These are phyloP conservation scores for Rhinocladiella mackenziei DNA, from an alignment of 2,329 filamentous ascomycete species.

Conservation along the genomic window DNA sequence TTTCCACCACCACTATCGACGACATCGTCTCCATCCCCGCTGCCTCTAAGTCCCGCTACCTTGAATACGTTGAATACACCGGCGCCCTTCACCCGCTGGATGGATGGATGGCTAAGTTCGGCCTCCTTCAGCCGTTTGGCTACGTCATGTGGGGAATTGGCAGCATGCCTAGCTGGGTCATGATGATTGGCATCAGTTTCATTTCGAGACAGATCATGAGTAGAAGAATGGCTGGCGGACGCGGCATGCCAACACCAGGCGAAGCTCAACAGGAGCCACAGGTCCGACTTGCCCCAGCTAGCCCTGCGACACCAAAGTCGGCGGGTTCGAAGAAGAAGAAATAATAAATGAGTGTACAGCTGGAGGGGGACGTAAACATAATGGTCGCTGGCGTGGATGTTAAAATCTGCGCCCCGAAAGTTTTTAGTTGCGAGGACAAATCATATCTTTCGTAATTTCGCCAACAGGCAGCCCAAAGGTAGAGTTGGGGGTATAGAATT, in stretches of 20 bases:
- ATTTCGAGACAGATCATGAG: slow-evolving; percentile 58
- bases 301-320: slow-evolving; percentile 13
- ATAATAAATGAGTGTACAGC: slow-evolving; percentile 2
- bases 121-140: slow-evolving; percentile 52
- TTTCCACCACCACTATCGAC: slow-evolving; percentile 53
- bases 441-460: no score
- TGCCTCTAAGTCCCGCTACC: slow-evolving; percentile 38
- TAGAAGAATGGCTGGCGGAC: slow-evolving; percentile 13
- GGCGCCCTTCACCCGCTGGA: slow-evolving; percentile 60
- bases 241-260: background rate
- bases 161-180: slow-evolving; percentile 59
- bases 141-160: slow-evolving; percentile 55
- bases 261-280: slow-evolving; percentile 8
- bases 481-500: background rate
- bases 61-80: slow-evolving; percentile 51
- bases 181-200: slow-evolving; percentile 62
- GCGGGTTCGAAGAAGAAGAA: slow-evolving; percentile 26
- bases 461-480: no score
- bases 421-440: no score
- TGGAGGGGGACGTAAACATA: background rate
- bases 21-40: slow-evolving; percentile 56
- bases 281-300: slow-evolving; percentile 10
- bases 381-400: no score
- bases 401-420: no score
- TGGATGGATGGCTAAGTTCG: slow-evolving; percentile 51